Conservation (phyloP, 352 stramenopile genomes). For the Phytopythium aichiense region DNA sequence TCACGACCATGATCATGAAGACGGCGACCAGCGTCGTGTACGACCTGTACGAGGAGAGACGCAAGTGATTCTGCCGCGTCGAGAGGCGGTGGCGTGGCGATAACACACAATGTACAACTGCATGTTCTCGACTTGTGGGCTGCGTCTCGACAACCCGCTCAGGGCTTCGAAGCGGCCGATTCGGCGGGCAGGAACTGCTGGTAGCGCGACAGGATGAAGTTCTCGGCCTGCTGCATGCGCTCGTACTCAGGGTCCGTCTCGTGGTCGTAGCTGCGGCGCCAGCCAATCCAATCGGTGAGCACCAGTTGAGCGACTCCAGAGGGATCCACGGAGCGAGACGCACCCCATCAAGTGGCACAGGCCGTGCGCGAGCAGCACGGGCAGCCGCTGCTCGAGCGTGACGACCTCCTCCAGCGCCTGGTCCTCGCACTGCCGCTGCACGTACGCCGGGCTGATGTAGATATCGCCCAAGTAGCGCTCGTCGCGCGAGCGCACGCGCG, state of each 20-base stretch:
- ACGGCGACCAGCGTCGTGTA: constrained; percentile 82
- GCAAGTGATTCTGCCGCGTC: constrained; percentile 3
- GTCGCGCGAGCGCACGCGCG: constrained; percentile 36
- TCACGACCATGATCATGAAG: constrained; percentile 93
- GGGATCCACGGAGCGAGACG: constrained; percentile 5
- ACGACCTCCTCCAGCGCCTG: constrained; percentile 44
- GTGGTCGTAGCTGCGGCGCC: constrained; percentile 63
- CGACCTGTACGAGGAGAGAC: constrained; percentile 52
- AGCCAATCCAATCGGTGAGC: not conserved
- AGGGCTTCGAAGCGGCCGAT: not conserved
- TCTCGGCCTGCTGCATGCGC: constrained; percentile 70
- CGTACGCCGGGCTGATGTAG: constrained; percentile 78
- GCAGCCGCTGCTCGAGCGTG: constrained; percentile 63
- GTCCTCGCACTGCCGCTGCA: constrained; percentile 69
- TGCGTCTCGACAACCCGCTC: not conserved
- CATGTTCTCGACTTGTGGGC: not conserved
- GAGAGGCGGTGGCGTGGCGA: not conserved
- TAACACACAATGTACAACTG: not conserved
- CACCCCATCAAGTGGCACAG: constrained; percentile 83
- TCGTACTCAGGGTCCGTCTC: constrained; percentile 73
- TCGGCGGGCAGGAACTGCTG: constrained; percentile 34
- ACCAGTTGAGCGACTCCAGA: not conserved
- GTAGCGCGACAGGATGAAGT: constrained; percentile 58
- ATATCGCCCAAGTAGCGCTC: constrained; percentile 82
- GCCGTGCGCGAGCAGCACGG: constrained; percentile 71